phyloP scores from a whole-genome alignment of 495 filamentous ascomycete genomes.

The Neurospora cerealis region DNA sequence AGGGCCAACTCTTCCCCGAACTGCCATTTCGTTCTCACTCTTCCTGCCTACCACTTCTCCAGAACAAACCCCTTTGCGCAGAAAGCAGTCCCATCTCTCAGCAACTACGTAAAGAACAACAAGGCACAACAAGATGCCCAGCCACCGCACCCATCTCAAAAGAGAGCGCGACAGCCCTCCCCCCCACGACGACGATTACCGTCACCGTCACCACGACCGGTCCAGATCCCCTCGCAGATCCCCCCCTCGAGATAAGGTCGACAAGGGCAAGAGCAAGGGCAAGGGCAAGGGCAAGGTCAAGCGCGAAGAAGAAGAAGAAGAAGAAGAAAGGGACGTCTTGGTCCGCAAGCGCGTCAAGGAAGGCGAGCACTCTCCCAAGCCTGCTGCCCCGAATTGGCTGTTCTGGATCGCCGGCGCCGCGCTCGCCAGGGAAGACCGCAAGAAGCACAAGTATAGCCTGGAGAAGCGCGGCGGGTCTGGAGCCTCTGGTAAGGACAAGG shows the following conservation, averaged over 20 bases:
- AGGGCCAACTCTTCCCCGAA: background rate
- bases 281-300: background rate
- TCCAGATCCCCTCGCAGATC: background rate
- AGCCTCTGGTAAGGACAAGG: background rate
- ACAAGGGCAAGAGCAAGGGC: background rate
- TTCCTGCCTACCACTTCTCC: background rate
- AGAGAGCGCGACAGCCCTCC: background rate
- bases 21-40: background rate
- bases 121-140: background rate
- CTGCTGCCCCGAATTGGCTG: background rate
- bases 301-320: background rate
- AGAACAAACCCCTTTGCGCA: background rate
- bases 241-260: background rate
- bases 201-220: background rate
- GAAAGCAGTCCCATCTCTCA: background rate
- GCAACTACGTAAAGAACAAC: background rate
- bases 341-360: background rate
- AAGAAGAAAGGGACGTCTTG: background rate
- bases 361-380: background rate
- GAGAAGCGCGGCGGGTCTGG: background rate
- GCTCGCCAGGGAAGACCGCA: background rate
- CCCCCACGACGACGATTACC: background rate
- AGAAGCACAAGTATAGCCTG: background rate
- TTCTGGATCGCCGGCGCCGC: background rate
- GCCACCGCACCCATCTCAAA: background rate